Evolutionary conservation across 768 basidiomycete species (phyloP).

Genomic region (Boletus subcaerulescens): DNA sequence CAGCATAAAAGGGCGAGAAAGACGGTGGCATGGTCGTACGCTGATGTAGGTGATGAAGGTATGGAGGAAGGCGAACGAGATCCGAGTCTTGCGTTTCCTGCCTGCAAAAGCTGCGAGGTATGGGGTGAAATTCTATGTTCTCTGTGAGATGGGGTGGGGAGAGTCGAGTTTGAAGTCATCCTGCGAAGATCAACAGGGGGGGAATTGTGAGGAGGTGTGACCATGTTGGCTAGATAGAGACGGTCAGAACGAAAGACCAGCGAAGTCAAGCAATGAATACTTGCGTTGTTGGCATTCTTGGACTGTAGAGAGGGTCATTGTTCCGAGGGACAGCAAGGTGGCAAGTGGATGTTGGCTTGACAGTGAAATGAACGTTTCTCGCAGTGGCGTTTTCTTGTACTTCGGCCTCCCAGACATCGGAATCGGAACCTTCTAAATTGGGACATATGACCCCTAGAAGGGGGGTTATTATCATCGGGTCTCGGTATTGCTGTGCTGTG

Average conservation of each 20-base stretch:
- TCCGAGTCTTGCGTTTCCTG: constrained; percentile 44
- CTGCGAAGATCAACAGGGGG: constrained; percentile 50
- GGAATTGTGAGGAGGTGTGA: constrained; percentile 22
- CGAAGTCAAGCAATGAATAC: background rate
- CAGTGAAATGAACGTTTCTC: constrained; percentile 12
- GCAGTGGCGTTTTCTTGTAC: constrained; percentile 17
- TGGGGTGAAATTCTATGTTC: constrained; percentile 41
- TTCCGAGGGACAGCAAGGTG: background rate
- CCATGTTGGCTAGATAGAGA: constrained; percentile 15
- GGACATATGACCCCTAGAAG: background rate
- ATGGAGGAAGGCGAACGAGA: constrained; percentile 72
- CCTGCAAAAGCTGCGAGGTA: constrained; percentile 48
- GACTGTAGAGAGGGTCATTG: constrained; percentile 12
- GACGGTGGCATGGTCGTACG: constrained; percentile 44
- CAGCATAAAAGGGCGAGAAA: constrained; percentile 4
- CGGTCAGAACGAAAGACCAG: background rate
- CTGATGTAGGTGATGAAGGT: constrained; percentile 75
- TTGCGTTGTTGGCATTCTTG: constrained; percentile 22
- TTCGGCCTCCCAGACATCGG: background rate
- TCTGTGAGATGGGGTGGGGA: constrained; percentile 40
- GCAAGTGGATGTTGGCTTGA: constrained; percentile 10
- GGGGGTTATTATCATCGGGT: constrained; percentile 2
- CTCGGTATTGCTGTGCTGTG: background rate
- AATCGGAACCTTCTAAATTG: background rate
- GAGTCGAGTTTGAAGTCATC: constrained; percentile 48